These are phyloP conservation scores for Prunus padus DNA, from an alignment of 306 rosid genomes.

Conservation along the genomic window DNA sequence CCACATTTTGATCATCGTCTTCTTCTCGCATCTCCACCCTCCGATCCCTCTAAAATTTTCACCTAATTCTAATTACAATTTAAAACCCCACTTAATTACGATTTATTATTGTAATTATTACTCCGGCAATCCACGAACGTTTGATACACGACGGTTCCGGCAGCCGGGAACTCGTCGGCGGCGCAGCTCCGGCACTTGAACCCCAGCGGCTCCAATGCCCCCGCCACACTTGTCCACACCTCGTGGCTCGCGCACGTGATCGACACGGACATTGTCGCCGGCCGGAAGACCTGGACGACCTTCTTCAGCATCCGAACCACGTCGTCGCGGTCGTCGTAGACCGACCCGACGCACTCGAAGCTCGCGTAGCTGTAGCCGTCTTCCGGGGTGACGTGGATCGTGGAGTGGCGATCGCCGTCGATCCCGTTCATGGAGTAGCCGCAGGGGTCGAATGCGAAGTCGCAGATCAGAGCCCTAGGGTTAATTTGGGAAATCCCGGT, in stretches of 20 bases:
- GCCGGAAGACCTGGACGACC: conserved; percentile 81
- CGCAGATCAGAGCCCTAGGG: conserved; percentile 68
- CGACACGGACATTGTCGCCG: conserved; percentile 85
- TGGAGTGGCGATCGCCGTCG: conserved; percentile 79
- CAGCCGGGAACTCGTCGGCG: conserved; percentile 71
- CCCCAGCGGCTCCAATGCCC: conserved; percentile 71
- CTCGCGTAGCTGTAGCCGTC: conserved; percentile 98
- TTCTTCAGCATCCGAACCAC: conserved; percentile 58
- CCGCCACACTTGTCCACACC: conserved; percentile 55
- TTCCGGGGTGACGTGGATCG: conserved; percentile 93
- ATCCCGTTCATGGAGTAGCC: conserved; percentile 94
- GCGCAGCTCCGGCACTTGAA: conserved; percentile 79
- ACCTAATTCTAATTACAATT: conserved; percentile 38
- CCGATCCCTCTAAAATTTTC: conserved; percentile 24
- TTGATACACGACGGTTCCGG: conserved; percentile 72
- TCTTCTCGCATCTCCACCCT: not conserved
- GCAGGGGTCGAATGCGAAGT: conserved; percentile 84
- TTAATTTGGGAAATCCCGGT: conserved; percentile 72
- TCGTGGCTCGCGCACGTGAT: conserved; percentile 50
- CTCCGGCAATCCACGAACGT: conserved; percentile 73
- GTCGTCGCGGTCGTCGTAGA: conserved; percentile 39
- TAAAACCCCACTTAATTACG: not conserved
- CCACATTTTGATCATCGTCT: conserved; percentile 31
- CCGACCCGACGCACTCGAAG: conserved; percentile 72
- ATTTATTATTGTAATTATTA: not conserved